Evolutionary conservation across 2,329 filamentous ascomycete genomes (phyloP).

Genomic region (Stachybotrys echinatus): DNA sequence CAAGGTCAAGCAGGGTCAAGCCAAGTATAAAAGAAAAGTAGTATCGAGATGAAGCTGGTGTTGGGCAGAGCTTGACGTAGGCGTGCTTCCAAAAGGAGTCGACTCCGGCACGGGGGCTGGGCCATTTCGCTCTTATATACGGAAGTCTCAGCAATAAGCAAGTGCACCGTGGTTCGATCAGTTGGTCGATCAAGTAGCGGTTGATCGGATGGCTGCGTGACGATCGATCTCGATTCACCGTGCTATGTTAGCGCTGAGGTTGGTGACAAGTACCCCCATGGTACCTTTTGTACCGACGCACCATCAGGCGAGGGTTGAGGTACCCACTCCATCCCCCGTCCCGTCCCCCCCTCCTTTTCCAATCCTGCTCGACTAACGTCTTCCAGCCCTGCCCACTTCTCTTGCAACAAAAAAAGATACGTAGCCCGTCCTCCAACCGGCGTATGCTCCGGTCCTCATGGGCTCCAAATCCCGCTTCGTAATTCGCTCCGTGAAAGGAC

Average conservation of each 20-base stretch:
- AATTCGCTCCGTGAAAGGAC: too few relatives aligned
- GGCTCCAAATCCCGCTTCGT: too few relatives aligned
- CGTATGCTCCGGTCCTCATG: too few relatives aligned
- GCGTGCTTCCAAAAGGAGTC: neutral
- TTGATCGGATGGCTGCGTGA: conserved; percentile 13
- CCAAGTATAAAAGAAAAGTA: neutral
- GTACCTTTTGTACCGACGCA: neutral
- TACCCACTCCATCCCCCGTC: neutral
- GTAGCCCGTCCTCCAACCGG: too few relatives aligned
- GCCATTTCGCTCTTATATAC: neutral
- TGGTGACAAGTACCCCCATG: neutral
- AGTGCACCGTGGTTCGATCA: conserved; percentile 8
- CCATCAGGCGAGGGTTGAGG: too few relatives aligned
- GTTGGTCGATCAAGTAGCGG: conserved; percentile 8
- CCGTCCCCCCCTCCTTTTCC: neutral
- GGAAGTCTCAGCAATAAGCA: neutral
- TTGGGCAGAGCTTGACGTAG: neutral
- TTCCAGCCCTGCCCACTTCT: too few relatives aligned
- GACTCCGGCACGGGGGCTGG: neutral
- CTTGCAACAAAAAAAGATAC: too few relatives aligned
- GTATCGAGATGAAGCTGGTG: neutral
- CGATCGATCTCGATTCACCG: conserved; percentile 16
- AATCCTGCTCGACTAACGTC: too few relatives aligned
- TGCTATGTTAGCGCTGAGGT: neutral
- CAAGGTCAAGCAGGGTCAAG: too few relatives aligned